Evolutionary conservation across 768 basidiomycete species (phyloP).

Genomic region (Rhodotorula graminis): DNA sequence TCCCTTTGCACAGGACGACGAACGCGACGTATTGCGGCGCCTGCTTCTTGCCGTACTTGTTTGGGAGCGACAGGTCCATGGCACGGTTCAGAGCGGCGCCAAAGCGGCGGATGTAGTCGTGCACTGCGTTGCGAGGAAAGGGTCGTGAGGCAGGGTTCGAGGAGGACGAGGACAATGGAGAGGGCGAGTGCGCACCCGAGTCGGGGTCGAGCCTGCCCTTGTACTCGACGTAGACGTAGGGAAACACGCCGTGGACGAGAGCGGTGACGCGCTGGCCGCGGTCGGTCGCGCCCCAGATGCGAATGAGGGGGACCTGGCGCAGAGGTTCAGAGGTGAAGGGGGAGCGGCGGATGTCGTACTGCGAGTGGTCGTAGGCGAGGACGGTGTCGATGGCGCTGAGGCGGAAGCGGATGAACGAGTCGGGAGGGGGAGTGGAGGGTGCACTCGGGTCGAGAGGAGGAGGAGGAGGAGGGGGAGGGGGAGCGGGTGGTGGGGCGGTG

Average conservation of each 20-base stretch:
- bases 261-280: constrained; percentile 72
- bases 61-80: constrained; percentile 66
- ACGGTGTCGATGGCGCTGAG: constrained; percentile 24
- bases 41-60: constrained; percentile 53
- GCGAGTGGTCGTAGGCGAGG: background rate
- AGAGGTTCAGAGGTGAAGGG: constrained; percentile 16
- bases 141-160: background rate
- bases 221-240: constrained; percentile 89
- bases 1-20: constrained; percentile 82
- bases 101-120: constrained; percentile 63
- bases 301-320: constrained; percentile 58
- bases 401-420: constrained; percentile 24
- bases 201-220: constrained; percentile 60
- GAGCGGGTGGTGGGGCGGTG: no score
- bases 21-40: constrained; percentile 54
- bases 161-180: background rate
- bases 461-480: no score
- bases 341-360: constrained; percentile 23
- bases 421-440: background rate
- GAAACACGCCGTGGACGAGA: constrained; percentile 87
- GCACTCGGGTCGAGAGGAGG: background rate
- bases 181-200: constrained; percentile 62
- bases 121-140: constrained; percentile 53
- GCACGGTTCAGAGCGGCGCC: constrained; percentile 77
- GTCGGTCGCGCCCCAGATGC: constrained; percentile 81